Evolutionary conservation across 371 early-diverging fungal genomes (phyloP), one percentile per base, ranked within the genome.

Genomic region (Batkoa obscura): DNA sequence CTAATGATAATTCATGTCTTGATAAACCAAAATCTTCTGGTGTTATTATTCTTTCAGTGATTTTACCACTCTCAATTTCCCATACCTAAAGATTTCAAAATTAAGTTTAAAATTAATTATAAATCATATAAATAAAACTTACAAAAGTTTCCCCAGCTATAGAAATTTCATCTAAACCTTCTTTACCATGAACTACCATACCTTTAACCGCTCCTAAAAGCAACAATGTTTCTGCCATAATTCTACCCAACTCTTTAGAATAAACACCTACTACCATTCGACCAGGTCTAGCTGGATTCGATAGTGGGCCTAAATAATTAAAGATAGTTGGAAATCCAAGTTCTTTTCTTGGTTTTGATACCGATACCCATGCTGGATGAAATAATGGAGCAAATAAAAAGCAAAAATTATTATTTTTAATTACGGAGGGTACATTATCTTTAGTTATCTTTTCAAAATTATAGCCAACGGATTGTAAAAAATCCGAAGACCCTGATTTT

Each of bases 261-360:
- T 83, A 78, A 9, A 96, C 94, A 32, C 97, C 97, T 1, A 94
- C 83, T 2, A 94, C 82, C 42, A 83, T 76, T 17, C 83, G 72
- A n/a, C 64, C 65, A 2, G 95, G 94, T 34, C 62, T 62, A n/a
- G 86, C 86, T 4, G 95, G 95, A 63, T 92, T 94, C 42, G 75
- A 81, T 68, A 94, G 72, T 1, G 95, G 97, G 0, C 97, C 97
- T 31, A 94, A 72, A n/a, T 90, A 62, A 60, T 94, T 96, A 73
- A 96, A 92, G 5, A 93, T 80, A 0, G 95, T 90, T 9, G 90
- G 87, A 4, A 94, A 69, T 31, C 90, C 94, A n/a, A 94, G 70
- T 61, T 96, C 90, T 41, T 78, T 79, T 32, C 97, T 74, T 6
- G 84, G 66, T 23, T 63, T 62, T 4, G 89, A 85, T 23, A 91